Base-by-base conservation (phyloP, 2,329 filamentous ascomycete genomes). In the Cladophialophora chaetospira region DNA sequence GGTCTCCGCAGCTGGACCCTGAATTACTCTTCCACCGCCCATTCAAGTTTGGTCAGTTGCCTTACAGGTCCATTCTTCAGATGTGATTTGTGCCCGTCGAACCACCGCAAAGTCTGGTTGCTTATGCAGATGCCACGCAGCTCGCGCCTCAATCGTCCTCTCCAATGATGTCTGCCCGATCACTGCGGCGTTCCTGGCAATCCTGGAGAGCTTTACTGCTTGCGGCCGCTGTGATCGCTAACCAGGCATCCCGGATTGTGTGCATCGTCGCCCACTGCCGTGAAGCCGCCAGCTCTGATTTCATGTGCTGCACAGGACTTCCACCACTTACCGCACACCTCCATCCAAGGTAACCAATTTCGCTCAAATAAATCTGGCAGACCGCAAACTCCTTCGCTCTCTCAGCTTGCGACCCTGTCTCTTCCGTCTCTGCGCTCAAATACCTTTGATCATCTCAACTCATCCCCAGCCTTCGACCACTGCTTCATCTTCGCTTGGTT, bases 361-460 rank as follows among this genome's bases (percentile, higher is more conserved):
- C 46, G 36, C 36, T 21, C 23, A 51, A 3, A 28, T 9, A 26
- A 42, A 51, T 51, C 48, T 42, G 11, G 48, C 36, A 43, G 36
- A 51, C 48, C 48, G 43, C 46, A 42, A 28, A 33, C 10, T 58
- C 55, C 50, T 51, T 53, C 28, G 15, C 49, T 47, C 48, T 31
- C 35, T 43, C 33, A 48, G 23, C 38, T 47, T 38, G 31, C 29
- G 21, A 26, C 54, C 45, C 42, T 57, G 46, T 50, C 63, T 58
- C 56, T 59, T 56, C 59, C 50, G 26, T 43, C 45, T 55, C 55
- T 46, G 52, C 58, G 48, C 60, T 64, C 60, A 63, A 62, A 60
- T 26, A 50, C 36, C 46, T 61, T 59, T 33, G 54, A 57, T 57
- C 51, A 42, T 52, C 11, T 55, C 55, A 48, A 60, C 31, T 51